These are phyloP conservation scores for Heimioporus punctisporus DNA, from an alignment of 1,284 basidiomycete species.

Conservation along the genomic window DNA sequence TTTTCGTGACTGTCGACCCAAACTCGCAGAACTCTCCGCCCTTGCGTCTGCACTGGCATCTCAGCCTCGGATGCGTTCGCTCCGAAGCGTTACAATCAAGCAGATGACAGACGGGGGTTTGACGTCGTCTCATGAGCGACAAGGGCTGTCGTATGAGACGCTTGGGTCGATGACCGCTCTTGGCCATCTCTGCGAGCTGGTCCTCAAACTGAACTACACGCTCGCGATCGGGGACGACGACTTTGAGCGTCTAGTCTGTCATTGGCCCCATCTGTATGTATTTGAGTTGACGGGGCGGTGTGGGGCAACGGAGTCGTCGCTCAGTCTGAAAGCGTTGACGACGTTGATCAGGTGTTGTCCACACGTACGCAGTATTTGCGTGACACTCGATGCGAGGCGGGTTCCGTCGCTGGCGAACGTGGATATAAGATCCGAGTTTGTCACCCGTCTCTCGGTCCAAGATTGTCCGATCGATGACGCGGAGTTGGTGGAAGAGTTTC, in stretches of 20 bases:
- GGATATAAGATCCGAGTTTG: neutral
- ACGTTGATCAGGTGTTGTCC: neutral
- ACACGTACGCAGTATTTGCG: neutral
- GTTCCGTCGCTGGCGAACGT: neutral
- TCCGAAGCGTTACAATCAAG: neutral
- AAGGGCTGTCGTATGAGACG: neutral
- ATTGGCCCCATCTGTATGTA: constrained; percentile 1
- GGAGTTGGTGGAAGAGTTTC: neutral
- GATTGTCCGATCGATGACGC: neutral
- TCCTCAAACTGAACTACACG: neutral
- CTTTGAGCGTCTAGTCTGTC: neutral
- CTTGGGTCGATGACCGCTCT: neutral
- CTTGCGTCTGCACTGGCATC: neutral
- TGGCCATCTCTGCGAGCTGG: constrained; percentile 1
- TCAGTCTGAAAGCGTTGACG: neutral
- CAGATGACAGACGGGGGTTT: neutral
- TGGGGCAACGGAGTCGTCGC: neutral
- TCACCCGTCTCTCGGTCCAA: neutral
- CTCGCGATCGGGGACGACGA: neutral
- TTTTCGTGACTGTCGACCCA: neutral
- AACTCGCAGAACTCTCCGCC: neutral
- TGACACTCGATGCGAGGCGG: neutral
- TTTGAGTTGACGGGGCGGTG: neutral
- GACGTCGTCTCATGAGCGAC: no score
- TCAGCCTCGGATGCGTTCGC: constrained; percentile 1